Conservation (phyloP, 441 rosid species). For the Populus hybrid region DNA sequence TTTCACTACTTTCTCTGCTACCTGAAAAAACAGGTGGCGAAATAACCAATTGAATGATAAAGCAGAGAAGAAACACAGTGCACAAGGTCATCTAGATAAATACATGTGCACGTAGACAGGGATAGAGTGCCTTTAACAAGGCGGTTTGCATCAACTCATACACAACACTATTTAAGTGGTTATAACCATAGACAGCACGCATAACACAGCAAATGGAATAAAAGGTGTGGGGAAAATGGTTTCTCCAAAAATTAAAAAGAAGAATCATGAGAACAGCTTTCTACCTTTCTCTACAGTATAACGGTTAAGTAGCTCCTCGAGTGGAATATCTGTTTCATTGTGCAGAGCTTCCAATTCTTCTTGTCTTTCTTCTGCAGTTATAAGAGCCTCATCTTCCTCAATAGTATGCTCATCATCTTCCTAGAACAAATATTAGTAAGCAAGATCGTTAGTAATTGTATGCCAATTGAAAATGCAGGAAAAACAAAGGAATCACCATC, state of each 20-base stretch:
- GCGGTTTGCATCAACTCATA: not conserved
- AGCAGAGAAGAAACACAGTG: not conserved
- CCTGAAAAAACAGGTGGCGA: constrained; percentile 28
- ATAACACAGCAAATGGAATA: not conserved
- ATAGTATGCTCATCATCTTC: constrained; percentile 97
- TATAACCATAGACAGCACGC: not conserved
- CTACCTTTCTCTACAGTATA: constrained; percentile 59
- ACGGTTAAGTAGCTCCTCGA: constrained; percentile 79
- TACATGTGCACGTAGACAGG: not conserved
- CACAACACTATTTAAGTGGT: not conserved
- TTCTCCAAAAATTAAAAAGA: constrained; percentile 9
- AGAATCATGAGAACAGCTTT: not conserved
- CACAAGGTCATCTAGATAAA: not conserved
- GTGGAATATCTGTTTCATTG: constrained; percentile 79
- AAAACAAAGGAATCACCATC: not conserved
- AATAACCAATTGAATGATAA: constrained; percentile 8
- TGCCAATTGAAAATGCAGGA: not conserved
- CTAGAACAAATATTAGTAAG: constrained; percentile 56
- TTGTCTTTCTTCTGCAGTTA: constrained; percentile 82
- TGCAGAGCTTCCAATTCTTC: constrained; percentile 91
- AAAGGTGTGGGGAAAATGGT: constrained; percentile 1
- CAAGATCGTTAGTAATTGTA: constrained; percentile 10
- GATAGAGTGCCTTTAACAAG: not conserved
- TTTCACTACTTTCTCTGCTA: constrained; percentile 47
- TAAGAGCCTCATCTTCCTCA: constrained; percentile 91